These are phyloP conservation scores for Blastomyces emzantsi DNA, from an alignment of 2,329 filamentous ascomycete species.

Conservation along the genomic window DNA sequence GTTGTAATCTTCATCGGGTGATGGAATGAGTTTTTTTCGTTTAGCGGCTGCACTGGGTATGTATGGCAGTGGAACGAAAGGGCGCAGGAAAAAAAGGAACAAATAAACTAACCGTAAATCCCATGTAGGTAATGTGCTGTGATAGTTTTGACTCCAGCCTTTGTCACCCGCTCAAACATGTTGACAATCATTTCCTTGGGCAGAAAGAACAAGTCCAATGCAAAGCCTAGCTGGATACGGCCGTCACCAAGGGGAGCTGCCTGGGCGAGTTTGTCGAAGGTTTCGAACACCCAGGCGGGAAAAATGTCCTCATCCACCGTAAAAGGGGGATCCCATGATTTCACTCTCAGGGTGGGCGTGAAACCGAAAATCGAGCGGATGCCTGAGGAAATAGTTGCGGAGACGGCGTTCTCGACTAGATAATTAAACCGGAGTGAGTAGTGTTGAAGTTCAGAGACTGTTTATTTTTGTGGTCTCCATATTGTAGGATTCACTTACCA, in stretches of 20 bases:
- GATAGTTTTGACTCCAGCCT: constrained; percentile 20
- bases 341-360: constrained; percentile 17
- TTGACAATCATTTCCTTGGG: constrained; percentile 21
- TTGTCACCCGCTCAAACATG: constrained; percentile 17
- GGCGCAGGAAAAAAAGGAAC: neutral
- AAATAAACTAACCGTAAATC: neutral
- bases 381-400: constrained; percentile 23
- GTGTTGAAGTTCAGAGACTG: neutral
- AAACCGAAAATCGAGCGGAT: constrained; percentile 26
- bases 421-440: constrained; percentile 11
- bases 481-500: constrained; percentile 12
- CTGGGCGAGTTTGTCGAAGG: constrained; percentile 17
- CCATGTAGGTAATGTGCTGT: constrained; percentile 22
- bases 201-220: constrained; percentile 23
- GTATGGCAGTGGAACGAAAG: too few species aligned
- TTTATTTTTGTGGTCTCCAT: neutral
- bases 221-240: constrained; percentile 23
- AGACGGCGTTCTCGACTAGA: constrained; percentile 16
- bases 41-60: too few species aligned
- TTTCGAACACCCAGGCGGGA: constrained; percentile 21
- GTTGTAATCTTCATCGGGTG: neutral
- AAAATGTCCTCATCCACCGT: constrained; percentile 16
- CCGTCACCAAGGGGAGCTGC: constrained; percentile 21
- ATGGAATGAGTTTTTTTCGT: neutral
- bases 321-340: constrained; percentile 20